Evolutionary conservation across 2,329 filamentous ascomycete species (phyloP).

Genomic region (Epichloe glyceriae): DNA sequence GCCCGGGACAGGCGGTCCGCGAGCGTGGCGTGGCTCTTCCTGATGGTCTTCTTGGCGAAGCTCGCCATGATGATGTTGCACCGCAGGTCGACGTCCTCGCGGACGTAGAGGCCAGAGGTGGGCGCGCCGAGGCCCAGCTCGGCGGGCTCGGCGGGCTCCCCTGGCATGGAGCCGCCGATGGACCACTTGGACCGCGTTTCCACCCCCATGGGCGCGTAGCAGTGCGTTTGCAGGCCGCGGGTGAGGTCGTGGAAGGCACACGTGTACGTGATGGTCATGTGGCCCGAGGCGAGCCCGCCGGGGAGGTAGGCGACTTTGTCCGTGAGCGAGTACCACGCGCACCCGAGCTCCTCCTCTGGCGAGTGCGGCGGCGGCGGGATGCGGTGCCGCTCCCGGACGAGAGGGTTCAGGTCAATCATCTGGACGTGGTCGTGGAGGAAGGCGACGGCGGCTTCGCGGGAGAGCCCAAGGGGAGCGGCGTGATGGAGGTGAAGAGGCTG

Average conservation of each 20-base stretch:
- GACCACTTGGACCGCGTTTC: conserved; percentile 71
- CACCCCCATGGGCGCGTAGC: conserved; percentile 69
- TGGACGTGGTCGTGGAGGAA: conserved; percentile 66
- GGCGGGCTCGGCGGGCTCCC: conserved; percentile 50
- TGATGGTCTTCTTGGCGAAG: conserved; percentile 75
- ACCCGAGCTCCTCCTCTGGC: conserved; percentile 55
- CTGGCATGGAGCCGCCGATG: conserved; percentile 57
- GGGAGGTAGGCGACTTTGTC: conserved; percentile 68
- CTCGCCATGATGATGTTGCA: conserved; percentile 64
- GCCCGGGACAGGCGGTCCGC: conserved; percentile 45
- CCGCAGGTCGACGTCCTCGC: conserved; percentile 72
- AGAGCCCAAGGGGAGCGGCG: conserved; percentile 57
- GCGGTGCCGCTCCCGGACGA: conserved; percentile 58
- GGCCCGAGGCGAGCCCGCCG: conserved; percentile 47
- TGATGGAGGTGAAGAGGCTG: conserved; percentile 63
- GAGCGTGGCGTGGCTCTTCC: conserved; percentile 58
- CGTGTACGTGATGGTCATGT: conserved; percentile 53
- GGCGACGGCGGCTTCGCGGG: conserved; percentile 55
- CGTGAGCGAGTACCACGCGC: conserved; percentile 66
- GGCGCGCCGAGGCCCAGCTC: conserved; percentile 58
- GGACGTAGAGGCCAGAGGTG: conserved; percentile 57
- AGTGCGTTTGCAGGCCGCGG: conserved; percentile 66
- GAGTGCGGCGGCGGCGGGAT: conserved; percentile 56
- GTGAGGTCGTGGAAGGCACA: conserved; percentile 67
- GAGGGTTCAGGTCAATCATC: conserved; percentile 82